Percentiles rank a stretch among this genome's conserved stretches.
These are phyloP conservation scores for Pisolithus albus DNA, from an alignment of 768 basidiomycete species.

Conservation along the genomic window DNA sequence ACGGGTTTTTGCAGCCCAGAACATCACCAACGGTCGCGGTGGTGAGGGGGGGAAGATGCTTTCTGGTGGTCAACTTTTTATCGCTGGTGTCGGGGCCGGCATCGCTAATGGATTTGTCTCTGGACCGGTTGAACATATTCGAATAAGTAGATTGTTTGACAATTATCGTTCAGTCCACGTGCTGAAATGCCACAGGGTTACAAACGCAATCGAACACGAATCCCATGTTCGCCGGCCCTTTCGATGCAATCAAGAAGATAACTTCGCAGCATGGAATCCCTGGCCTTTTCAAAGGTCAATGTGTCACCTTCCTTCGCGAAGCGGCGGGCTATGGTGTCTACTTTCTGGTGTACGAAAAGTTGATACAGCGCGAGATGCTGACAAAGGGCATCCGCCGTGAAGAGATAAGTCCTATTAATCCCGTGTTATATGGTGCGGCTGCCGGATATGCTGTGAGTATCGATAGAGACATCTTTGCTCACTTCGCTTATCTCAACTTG, in stretches of 20 bases:
- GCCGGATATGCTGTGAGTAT: conserved; percentile 82
- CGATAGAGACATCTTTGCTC: background rate
- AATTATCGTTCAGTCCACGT: background rate
- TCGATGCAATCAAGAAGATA: conserved; percentile 85
- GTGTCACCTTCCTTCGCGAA: conserved; percentile 80
- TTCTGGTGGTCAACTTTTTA: conserved; percentile 56
- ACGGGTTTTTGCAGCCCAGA: conserved; percentile 63
- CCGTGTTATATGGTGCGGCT: conserved; percentile 82
- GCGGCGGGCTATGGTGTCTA: conserved; percentile 79
- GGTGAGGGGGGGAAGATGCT: conserved; percentile 61
- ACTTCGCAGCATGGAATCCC: conserved; percentile 64
- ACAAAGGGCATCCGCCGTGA: conserved; percentile 64
- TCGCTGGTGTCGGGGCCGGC: conserved; percentile 79
- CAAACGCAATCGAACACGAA: conserved; percentile 84
- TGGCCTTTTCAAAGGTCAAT: conserved; percentile 91
- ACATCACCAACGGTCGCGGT: conserved; percentile 51
- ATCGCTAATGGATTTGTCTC: conserved; percentile 89
- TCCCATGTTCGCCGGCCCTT: conserved; percentile 75
- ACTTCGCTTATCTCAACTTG: conserved; percentile 7
- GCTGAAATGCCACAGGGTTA: conserved; percentile 47
- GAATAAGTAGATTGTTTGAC: conserved; percentile 57
- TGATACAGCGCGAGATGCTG: conserved; percentile 82
- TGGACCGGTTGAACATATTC: conserved; percentile 95
- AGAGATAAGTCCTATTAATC: conserved; percentile 68
- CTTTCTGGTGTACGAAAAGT: conserved; percentile 88